A percentile compares a stretch with the other conserved stretches of the same genome.
Conservation (phyloP, 768 basidiomycete species). For the Suillus occidentalis region DNA sequence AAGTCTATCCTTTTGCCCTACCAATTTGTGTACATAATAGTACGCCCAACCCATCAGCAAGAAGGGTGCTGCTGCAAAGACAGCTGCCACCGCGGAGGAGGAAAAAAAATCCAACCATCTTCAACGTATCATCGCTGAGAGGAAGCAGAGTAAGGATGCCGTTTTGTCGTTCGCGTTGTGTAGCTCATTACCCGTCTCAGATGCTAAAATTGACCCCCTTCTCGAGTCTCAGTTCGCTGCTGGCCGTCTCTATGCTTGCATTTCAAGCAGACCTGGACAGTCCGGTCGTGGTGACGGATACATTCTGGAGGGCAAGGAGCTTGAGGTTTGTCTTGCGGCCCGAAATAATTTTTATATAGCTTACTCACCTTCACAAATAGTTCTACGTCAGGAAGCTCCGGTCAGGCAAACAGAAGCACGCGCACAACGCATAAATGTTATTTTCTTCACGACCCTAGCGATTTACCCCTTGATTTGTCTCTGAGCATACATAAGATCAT, state of each 20-base stretch:
- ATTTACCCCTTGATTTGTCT: constrained; percentile 7
- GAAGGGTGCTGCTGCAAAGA: constrained; percentile 62
- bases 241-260: constrained; percentile 91
- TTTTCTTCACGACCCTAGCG: constrained; percentile 1
- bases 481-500: constrained; percentile 7
- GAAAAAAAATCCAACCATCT: constrained; percentile 90
- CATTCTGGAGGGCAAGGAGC: constrained; percentile 96
- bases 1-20: not conserved
- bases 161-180: constrained; percentile 3
- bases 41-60: constrained; percentile 95
- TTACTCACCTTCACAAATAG: constrained; percentile 42
- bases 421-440: constrained; percentile 42
- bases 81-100: constrained; percentile 52
- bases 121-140: constrained; percentile 83
- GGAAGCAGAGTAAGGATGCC: constrained; percentile 76
- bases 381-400: constrained; percentile 95
- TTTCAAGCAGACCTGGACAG: constrained; percentile 96
- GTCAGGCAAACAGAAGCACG: constrained; percentile 95
- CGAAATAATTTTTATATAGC: not conserved
- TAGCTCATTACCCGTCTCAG: constrained; percentile 38
- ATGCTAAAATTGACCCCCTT: constrained; percentile 88
- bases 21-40: constrained; percentile 39
- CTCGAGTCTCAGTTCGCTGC: constrained; percentile 90
- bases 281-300: constrained; percentile 96
- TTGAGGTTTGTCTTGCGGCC: constrained; percentile 64